Percentiles rank a stretch among this genome's conserved stretches.
Conservation (phyloP, 2,329 filamentous ascomycete species). For the Fusarium dimerum region DNA sequence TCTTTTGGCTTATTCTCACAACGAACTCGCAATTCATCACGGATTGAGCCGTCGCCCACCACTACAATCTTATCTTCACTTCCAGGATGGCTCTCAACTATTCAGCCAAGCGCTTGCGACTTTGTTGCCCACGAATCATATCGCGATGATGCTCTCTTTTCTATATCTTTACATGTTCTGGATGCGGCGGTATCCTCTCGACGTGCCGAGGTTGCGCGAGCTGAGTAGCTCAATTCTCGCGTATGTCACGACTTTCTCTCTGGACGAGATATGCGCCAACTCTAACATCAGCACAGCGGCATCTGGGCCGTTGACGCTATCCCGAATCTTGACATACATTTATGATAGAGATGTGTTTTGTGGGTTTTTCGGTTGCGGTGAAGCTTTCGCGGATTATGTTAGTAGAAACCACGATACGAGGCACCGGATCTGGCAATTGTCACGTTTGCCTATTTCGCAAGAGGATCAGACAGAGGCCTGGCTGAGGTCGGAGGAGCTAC, state of each 20-base stretch:
- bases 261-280: constrained; percentile 7
- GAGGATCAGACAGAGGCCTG: background rate
- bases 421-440: constrained; percentile 7
- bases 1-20: constrained; percentile 11
- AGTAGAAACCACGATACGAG: constrained; percentile 7
- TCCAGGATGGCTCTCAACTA: constrained; percentile 9
- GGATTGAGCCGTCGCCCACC: constrained; percentile 4
- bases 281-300: background rate
- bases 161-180: constrained; percentile 17
- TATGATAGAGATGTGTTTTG: constrained; percentile 15
- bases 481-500: background rate
- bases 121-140: background rate
- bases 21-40: constrained; percentile 13
- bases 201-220: background rate
- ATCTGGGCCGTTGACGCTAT: constrained; percentile 1
- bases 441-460: background rate
- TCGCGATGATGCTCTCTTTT: constrained; percentile 14
- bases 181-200: constrained; percentile 11
- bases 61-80: constrained; percentile 8
- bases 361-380: constrained; percentile 11
- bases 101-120: constrained; percentile 7
- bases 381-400: constrained; percentile 7
- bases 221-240: constrained; percentile 5
- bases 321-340: constrained; percentile 8
- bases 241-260: background rate